These are phyloP conservation scores for Pythium periplocum DNA, from an alignment of 352 stramenopile species.

Conservation along the genomic window DNA sequence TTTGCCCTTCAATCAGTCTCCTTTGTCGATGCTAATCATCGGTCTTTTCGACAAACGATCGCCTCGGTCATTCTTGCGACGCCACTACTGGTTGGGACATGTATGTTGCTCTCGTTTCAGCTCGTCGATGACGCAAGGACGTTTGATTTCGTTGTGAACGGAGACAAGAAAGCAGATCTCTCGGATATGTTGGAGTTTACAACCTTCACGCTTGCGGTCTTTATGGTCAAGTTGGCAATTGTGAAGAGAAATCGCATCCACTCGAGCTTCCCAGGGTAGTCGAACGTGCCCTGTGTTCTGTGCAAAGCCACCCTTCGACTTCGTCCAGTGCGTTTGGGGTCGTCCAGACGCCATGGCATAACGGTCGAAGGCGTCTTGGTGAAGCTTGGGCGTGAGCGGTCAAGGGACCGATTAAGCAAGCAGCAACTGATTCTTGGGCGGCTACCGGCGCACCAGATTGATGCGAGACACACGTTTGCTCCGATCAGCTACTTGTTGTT, in stretches of 20 bases:
- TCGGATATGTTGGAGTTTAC: slow-evolving; percentile 9
- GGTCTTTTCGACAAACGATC: slow-evolving; percentile 6
- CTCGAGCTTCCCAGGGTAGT: slow-evolving; percentile 1
- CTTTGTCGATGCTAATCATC: slow-evolving; percentile 11
- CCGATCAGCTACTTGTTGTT: no score
- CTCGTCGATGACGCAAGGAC: slow-evolving; percentile 1
- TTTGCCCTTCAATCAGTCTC: slow-evolving; percentile 7
- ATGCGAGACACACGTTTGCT: no score
- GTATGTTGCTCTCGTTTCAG: not conserved
- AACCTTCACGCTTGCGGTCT: slow-evolving; percentile 5
- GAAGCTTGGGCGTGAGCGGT: no score
- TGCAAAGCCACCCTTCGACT: no score
- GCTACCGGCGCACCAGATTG: no score
- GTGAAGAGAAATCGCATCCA: slow-evolving; percentile 5
- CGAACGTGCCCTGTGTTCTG: slow-evolving; percentile 7
- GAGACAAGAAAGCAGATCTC: no score
- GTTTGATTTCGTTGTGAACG: no score
- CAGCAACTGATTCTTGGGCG: no score
- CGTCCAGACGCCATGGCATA: no score
- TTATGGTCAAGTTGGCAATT: slow-evolving; percentile 2
- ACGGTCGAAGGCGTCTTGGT: no score
- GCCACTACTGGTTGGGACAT: not conserved
- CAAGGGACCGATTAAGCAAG: no score
- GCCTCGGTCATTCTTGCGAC: slow-evolving; percentile 3
- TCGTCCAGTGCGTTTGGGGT: no score